These are phyloP conservation scores for Saturnispora serradocipensis DNA, from an alignment of 805 yeast genomes.

Conservation along the genomic window DNA sequence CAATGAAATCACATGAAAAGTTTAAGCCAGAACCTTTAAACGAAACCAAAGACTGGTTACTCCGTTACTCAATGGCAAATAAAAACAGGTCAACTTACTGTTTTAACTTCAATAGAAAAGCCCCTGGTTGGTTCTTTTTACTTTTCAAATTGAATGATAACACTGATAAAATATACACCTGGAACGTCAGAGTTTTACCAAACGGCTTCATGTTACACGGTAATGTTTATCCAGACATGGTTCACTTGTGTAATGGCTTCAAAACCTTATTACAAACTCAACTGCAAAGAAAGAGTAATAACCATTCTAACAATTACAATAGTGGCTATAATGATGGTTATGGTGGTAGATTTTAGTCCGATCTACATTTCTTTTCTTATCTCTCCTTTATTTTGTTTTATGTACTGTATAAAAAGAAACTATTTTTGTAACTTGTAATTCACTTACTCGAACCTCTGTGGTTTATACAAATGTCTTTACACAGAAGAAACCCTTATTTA, in stretches of 20 bases:
- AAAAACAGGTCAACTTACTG: conserved; percentile 85
- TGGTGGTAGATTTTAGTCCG: conserved; percentile 7
- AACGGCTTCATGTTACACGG: conserved; percentile 75
- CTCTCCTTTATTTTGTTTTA: not conserved
- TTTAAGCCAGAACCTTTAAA: conserved; percentile 71
- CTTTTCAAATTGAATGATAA: conserved; percentile 72
- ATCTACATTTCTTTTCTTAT: not conserved
- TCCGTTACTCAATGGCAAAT: conserved; percentile 83
- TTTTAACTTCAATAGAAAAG: conserved; percentile 80
- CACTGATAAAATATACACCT: conserved; percentile 57
- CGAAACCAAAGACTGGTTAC: conserved; percentile 81
- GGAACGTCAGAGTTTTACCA: conserved; percentile 89
- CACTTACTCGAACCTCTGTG: not conserved
- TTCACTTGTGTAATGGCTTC: conserved; percentile 87
- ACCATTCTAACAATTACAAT: conserved; percentile 11
- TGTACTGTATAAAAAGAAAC: not conserved
- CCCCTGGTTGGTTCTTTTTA: conserved; percentile 89
- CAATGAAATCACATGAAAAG: conserved; percentile 79
- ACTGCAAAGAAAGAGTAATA: conserved; percentile 15
- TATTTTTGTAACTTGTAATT: not conserved
- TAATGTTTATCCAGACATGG: conserved; percentile 83
- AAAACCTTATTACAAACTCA: conserved; percentile 40
- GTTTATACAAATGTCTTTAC: not conserved
- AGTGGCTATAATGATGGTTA: conserved; percentile 7
- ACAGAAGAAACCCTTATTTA: not conserved